A percentile compares a stretch with the other conserved stretches of the same genome.
These are phyloP conservation scores for Dendrothele bispora DNA, from an alignment of 768 basidiomycete species.

Conservation along the genomic window DNA sequence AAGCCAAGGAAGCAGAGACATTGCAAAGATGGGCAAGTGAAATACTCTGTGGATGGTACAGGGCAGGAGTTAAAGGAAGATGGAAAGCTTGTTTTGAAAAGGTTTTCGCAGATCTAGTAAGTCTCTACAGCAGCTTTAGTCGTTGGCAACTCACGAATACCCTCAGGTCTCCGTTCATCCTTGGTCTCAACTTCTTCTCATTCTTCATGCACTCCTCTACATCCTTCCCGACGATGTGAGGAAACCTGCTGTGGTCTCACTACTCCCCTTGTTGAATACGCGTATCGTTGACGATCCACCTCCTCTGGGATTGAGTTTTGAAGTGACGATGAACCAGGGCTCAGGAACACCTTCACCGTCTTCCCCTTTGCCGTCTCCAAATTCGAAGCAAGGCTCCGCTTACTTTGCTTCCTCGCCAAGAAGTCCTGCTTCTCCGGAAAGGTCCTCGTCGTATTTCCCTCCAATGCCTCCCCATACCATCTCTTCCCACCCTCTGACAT, in stretches of 20 bases:
- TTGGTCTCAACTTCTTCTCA: conserved; percentile 42
- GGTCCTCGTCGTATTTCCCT: no score
- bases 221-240: conserved; percentile 49
- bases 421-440: no score
- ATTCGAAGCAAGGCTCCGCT: no score
- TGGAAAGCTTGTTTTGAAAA: conserved; percentile 46
- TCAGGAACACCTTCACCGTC: no score
- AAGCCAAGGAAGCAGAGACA: conserved; percentile 22
- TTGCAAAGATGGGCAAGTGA: conserved; percentile 29
- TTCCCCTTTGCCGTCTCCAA: no score
- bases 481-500: conserved; percentile 40
- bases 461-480: no score
- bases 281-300: conserved; percentile 57
- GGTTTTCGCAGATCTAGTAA: conserved; percentile 40
- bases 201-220: conserved; percentile 43
- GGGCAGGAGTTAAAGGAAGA: conserved; percentile 24
- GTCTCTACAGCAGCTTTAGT: conserved; percentile 15
- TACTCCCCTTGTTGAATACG: conserved; percentile 54
- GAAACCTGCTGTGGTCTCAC: conserved; percentile 34
- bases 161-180: conserved; percentile 35
- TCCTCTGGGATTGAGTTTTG: no score
- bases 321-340: no score
- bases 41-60: conserved; percentile 39
- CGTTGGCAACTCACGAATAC: neutral
- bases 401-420: no score